Evolutionary conservation across 345 rosid genomes (phyloP).

Genomic region (Brassica napus): DNA sequence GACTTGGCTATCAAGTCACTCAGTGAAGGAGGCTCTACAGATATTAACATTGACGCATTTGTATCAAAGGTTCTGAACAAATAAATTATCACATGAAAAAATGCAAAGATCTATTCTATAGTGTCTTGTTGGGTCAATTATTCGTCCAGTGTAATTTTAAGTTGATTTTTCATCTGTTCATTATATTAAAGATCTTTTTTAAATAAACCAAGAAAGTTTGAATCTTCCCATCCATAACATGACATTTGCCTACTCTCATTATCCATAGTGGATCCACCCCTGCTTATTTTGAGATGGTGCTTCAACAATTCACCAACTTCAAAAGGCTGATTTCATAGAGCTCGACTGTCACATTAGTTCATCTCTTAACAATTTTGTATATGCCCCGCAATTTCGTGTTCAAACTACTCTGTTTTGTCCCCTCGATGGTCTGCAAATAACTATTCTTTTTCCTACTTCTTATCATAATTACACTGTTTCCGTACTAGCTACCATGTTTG

Average conservation of each 20-base stretch:
- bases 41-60: background rate
- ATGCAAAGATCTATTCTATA: background rate
- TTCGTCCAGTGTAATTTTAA: background rate
- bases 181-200: background rate
- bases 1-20: background rate
- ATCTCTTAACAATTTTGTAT: background rate
- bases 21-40: background rate
- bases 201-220: background rate
- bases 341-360: background rate
- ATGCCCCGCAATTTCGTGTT: background rate
- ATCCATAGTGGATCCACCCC: constrained; percentile 39
- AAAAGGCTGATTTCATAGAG: constrained; percentile 42
- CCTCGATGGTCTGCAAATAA: background rate
- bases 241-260: constrained; percentile 33
- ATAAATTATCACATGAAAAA: background rate
- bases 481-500: background rate
- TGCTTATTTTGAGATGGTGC: constrained; percentile 43
- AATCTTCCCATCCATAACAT: background rate
- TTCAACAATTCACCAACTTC: constrained; percentile 44
- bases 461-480: background rate
- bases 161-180: background rate
- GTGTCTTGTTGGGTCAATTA: background rate
- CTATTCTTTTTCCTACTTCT: background rate
- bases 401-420: background rate
- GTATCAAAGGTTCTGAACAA: background rate